Evolutionary conservation across 441 rosid species (phyloP).

Genomic region (Dalechampia spathulata): DNA sequence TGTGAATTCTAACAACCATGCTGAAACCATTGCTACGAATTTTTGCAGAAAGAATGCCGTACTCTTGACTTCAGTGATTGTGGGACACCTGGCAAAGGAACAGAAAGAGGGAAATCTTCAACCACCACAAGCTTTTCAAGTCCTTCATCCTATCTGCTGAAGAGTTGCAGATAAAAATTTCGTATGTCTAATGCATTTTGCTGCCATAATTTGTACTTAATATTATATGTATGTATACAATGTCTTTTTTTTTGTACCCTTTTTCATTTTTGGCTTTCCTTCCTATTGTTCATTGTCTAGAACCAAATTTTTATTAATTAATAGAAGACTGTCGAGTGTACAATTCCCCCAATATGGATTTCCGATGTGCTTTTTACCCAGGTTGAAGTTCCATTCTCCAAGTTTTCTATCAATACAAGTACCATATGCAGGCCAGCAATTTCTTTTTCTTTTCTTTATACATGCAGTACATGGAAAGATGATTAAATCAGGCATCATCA

Average conservation of each 20-base stretch:
- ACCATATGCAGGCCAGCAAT: too few species aligned
- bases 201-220: slow-evolving; percentile 25
- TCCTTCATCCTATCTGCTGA: slow-evolving; percentile 73
- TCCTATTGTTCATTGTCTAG: neutral
- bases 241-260: too few species aligned
- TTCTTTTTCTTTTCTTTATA: too few species aligned
- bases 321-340: neutral
- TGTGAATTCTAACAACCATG: too few species aligned
- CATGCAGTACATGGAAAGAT: too few species aligned
- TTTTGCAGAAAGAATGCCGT: slow-evolving; percentile 65
- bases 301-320: slow-evolving; percentile 1
- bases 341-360: too few species aligned
- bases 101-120: slow-evolving; percentile 36
- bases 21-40: too few species aligned
- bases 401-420: too few species aligned
- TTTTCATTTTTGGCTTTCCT: neutral
- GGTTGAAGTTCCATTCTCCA: too few species aligned
- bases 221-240: slow-evolving; percentile 8
- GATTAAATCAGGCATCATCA: too few species aligned
- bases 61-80: slow-evolving; percentile 92
- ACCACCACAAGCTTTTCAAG: slow-evolving; percentile 38
- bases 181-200: slow-evolving; percentile 10
- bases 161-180: slow-evolving; percentile 68
- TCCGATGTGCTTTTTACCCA: too few species aligned
- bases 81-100: slow-evolving; percentile 60